Evolutionary conservation across 2,329 filamentous ascomycete genomes (phyloP), one percentile per base, ranked within the genome.

Genomic region (Macrophomina phaseolina): DNA sequence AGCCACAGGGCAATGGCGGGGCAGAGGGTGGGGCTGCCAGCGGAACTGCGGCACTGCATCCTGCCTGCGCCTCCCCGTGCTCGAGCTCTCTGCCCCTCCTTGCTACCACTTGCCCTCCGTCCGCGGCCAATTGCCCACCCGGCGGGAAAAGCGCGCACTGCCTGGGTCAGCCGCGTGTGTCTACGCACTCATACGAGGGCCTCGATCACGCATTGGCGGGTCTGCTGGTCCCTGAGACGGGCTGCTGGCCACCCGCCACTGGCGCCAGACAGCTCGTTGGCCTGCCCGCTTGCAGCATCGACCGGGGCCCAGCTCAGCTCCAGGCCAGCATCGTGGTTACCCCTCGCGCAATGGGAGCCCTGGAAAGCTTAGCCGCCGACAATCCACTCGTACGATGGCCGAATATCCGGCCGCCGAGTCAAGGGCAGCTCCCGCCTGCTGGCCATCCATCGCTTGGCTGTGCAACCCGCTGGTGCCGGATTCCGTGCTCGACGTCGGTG

Each of bases 41-140:
- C 56, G 56, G 56, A 60, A 60, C 56, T 60, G 56, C 56, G 56
- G 56, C 56, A 60, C 56, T 42, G 42, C 42, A n/a, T 14, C 23
- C 23, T 23, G 23, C 23, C 42, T 45, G 28, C 55, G 34, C 18
- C 38, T 60, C 38, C 36, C 23, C 12, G n/a, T 40, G 53, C 52
- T 56, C 52, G 52, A 56, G 48, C 18, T 14, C 52, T 38, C 52
- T 56, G 55, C 55, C 23, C 55, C 40, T 46, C 55, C 16, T 34
- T 49, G 46, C 46, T 1, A 11, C 18, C 23, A 23, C 23, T 23
- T 23, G 55, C 18, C 14, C 38, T n/a, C 14, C 55, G 45, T 34
- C 28, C 23, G 23, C 23, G 23, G 23, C 23, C 23, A 23, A 23
- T 23, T 23, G 23, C n/a, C 6, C n/a, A 49, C 18, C n/a, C 36